Conservation (phyloP, 805 yeast genomes). For the Saturnispora diversa region DNA sequence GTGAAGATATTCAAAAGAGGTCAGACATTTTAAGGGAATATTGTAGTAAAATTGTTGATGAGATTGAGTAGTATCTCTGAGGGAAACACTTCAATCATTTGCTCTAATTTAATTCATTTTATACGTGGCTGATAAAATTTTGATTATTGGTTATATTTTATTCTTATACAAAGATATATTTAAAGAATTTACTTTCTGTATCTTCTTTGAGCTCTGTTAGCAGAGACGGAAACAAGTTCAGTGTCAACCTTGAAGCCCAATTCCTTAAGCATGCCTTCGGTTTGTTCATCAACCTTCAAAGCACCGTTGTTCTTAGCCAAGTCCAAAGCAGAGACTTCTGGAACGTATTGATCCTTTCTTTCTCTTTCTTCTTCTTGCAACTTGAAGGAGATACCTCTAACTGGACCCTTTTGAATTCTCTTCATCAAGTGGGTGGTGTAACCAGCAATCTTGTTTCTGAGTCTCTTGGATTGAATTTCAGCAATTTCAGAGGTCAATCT, state of each 20-base stretch:
- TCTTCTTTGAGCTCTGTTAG: slow-evolving; percentile 82
- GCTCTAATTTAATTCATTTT: slow-evolving; percentile 1
- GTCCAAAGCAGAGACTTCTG: slow-evolving; percentile 99
- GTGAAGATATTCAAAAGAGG: slow-evolving; percentile 30
- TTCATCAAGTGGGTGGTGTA: slow-evolving; percentile 99
- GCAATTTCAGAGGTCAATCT: slow-evolving; percentile 98
- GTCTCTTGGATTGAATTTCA: slow-evolving; percentile 97
- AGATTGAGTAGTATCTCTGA: slow-evolving; percentile 14
- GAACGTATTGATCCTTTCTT: slow-evolving; percentile 99
- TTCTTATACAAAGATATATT: slow-evolving; percentile 10
- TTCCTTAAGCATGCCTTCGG: slow-evolving; percentile 88
- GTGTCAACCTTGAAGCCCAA: slow-evolving; percentile 87
- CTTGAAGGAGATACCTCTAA: slow-evolving; percentile 99
- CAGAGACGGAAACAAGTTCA: slow-evolving; percentile 77
- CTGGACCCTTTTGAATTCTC: slow-evolving; percentile 99
- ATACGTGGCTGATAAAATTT: neutral
- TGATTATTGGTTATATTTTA: slow-evolving; percentile 4
- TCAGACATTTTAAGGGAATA: slow-evolving; percentile 36
- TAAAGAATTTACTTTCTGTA: slow-evolving; percentile 64
- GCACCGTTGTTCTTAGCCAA: slow-evolving; percentile 92
- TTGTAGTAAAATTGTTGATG: slow-evolving; percentile 33
- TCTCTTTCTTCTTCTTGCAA: slow-evolving; percentile 99
- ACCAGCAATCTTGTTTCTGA: slow-evolving; percentile 99
- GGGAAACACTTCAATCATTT: neutral
- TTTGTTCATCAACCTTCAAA: slow-evolving; percentile 94